Evolutionary conservation across 2,329 filamentous ascomycete species (phyloP).

Genomic region (Nemania sp.): DNA sequence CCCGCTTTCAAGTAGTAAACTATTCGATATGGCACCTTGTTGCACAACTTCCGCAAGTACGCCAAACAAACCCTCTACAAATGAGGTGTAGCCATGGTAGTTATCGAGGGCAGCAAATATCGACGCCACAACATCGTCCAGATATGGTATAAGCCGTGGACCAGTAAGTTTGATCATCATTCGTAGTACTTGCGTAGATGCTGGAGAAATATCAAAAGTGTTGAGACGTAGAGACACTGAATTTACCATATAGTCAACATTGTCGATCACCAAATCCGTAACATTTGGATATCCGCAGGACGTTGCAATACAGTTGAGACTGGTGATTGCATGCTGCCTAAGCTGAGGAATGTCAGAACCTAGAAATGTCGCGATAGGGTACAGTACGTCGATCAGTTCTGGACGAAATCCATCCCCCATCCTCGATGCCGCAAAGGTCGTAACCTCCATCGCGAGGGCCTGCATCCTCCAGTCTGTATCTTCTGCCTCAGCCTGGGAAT

Average conservation of each 20-base stretch:
- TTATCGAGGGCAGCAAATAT: constrained; percentile 93
- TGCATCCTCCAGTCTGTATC: constrained; percentile 70
- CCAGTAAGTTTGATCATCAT: constrained; percentile 95
- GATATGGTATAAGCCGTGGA: constrained; percentile 76
- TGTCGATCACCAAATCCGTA: constrained; percentile 77
- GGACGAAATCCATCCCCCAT: constrained; percentile 71
- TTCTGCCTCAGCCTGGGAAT: constrained; percentile 53
- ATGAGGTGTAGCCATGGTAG: constrained; percentile 86
- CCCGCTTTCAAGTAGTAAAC: constrained; percentile 50
- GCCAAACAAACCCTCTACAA: constrained; percentile 83
- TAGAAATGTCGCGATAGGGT: constrained; percentile 86
- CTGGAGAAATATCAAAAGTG: constrained; percentile 87
- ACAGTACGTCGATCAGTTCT: constrained; percentile 88
- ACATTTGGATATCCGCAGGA: constrained; percentile 76
- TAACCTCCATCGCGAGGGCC: constrained; percentile 78
- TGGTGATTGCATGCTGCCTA: constrained; percentile 79
- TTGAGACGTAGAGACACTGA: constrained; percentile 87
- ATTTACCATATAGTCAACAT: constrained; percentile 96
- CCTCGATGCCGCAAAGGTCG: constrained; percentile 73
- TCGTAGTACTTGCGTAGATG: constrained; percentile 83
- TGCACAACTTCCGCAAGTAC: constrained; percentile 82
- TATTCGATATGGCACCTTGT: constrained; percentile 69
- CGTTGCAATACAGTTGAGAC: constrained; percentile 76
- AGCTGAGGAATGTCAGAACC: constrained; percentile 70
- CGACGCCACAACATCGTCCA: constrained; percentile 88